These are phyloP conservation scores for Prototheca wickerhamii DNA, from an alignment of 163 green algal species.

Conservation along the genomic window DNA sequence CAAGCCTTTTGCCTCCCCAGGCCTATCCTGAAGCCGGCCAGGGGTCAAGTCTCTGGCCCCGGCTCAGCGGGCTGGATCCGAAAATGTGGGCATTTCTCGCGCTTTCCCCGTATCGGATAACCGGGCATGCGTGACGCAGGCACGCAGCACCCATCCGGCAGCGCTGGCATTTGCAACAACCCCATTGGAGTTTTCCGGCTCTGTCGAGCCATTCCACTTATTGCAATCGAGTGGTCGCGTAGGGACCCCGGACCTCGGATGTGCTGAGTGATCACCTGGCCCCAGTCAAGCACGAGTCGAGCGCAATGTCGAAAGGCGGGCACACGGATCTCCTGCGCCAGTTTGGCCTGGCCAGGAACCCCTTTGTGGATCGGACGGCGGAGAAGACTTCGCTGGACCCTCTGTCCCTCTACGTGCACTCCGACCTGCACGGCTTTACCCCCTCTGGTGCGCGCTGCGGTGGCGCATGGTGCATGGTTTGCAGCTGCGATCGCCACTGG, in stretches of 20 bases:
- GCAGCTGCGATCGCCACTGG: too few relatives aligned
- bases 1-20: background rate
- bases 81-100: too few relatives aligned
- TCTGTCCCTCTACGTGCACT: slow-evolving; percentile 64
- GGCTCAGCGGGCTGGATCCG: too few relatives aligned
- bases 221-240: too few relatives aligned
- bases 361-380: slow-evolving; percentile 75
- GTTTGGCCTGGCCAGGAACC: slow-evolving; percentile 66
- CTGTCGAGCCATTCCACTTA: too few relatives aligned
- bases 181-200: too few relatives aligned
- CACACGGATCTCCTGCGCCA: slow-evolving; percentile 65
- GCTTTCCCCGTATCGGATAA: too few relatives aligned
- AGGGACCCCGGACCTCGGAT: background rate
- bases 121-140: too few relatives aligned
- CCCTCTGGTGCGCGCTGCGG: slow-evolving; percentile 43
- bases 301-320: background rate
- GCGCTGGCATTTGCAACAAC: too few relatives aligned
- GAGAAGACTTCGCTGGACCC: slow-evolving; percentile 70
- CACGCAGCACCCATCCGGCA: too few relatives aligned
- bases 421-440: slow-evolving; percentile 66
- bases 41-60: too few relatives aligned
- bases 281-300: background rate
- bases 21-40: background rate
- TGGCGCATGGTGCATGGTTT: too few relatives aligned
- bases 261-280: background rate